phyloP scores from a whole-genome alignment of 2,329 filamentous ascomycete species.

The Alternaria arbusti region DNA sequence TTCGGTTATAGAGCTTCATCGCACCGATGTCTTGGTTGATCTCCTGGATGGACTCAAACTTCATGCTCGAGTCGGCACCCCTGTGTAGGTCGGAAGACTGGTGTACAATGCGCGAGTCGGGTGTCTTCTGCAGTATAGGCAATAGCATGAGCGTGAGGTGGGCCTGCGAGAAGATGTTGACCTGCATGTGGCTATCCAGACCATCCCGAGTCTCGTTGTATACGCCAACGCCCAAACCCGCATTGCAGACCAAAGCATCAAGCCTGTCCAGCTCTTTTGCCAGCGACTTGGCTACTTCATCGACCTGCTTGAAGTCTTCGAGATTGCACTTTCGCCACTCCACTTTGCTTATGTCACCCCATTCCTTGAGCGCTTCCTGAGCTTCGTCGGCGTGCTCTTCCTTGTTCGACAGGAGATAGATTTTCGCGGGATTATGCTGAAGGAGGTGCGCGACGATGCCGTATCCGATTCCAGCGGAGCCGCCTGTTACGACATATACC shows the following conservation, averaged over 20 bases:
- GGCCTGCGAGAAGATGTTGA: slow-evolving; percentile 59
- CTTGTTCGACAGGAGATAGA: slow-evolving; percentile 59
- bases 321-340: slow-evolving; percentile 57
- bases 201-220: slow-evolving; percentile 59
- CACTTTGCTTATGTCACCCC: slow-evolving; percentile 54
- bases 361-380: slow-evolving; percentile 49
- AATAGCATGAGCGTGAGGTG: slow-evolving; percentile 57
- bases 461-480: slow-evolving; percentile 59
- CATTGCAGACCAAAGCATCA: slow-evolving; percentile 58
- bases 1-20: slow-evolving; percentile 56
- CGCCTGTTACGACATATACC: slow-evolving; percentile 58
- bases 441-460: slow-evolving; percentile 61
- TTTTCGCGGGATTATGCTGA: slow-evolving; percentile 55
- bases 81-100: slow-evolving; percentile 60
- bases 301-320: slow-evolving; percentile 54
- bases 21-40: slow-evolving; percentile 59
- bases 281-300: slow-evolving; percentile 54
- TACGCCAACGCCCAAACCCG: slow-evolving; percentile 57
- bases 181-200: slow-evolving; percentile 59
- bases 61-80: slow-evolving; percentile 44
- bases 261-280: slow-evolving; percentile 51
- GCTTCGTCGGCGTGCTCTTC: slow-evolving; percentile 57
- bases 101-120: slow-evolving; percentile 56
- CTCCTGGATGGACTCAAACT: slow-evolving; percentile 55
- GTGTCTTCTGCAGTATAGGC: slow-evolving; percentile 53